A percentile compares a stretch with the other conserved stretches of the same genome.
Conservation (phyloP, 371 early-diverging fungal genomes). For the Dentiscutata heterogama region DNA sequence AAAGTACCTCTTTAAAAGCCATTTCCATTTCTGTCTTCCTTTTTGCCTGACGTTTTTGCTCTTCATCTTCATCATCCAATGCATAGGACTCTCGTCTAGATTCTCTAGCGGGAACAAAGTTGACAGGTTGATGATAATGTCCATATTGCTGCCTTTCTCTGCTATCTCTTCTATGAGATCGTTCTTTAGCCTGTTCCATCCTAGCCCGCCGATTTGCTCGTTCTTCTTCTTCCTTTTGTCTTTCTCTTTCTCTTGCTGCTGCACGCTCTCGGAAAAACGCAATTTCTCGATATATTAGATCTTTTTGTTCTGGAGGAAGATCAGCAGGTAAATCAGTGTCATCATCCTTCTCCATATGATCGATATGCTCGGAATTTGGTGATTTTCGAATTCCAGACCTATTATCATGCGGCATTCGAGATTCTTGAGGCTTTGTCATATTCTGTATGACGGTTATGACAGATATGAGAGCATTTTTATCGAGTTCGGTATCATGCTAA, state of each 20-base stretch:
- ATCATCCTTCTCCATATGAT: constrained; percentile 48
- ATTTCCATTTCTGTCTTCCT: constrained; percentile 73
- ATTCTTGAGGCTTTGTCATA: constrained; percentile 54
- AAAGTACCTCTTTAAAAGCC: constrained; percentile 69
- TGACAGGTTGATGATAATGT: constrained; percentile 49
- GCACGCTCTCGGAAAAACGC: constrained; percentile 74
- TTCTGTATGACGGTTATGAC: constrained; percentile 57
- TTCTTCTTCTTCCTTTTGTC: constrained; percentile 57
- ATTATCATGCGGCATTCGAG: constrained; percentile 45
- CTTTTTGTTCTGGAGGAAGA: constrained; percentile 62
- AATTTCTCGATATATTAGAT: constrained; percentile 68
- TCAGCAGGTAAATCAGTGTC: constrained; percentile 62
- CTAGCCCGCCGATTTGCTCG: constrained; percentile 48
- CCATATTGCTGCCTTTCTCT: constrained; percentile 52
- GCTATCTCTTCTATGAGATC: constrained; percentile 49
- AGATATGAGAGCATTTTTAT: constrained; percentile 53
- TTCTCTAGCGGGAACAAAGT: constrained; percentile 54
- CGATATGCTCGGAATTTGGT: constrained; percentile 9
- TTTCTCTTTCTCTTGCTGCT: constrained; percentile 65
- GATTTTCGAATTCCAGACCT: constrained; percentile 29
- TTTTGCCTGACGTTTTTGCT: constrained; percentile 68
- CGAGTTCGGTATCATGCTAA: constrained; percentile 57
- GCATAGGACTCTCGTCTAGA: constrained; percentile 53
- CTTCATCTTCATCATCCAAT: constrained; percentile 76
- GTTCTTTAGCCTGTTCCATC: constrained; percentile 48